A percentile compares a stretch with the other conserved stretches of the same genome.
Evolutionary conservation across 1,139 yeast species (phyloP).

Genomic region (Geotrichum histeridarum): DNA sequence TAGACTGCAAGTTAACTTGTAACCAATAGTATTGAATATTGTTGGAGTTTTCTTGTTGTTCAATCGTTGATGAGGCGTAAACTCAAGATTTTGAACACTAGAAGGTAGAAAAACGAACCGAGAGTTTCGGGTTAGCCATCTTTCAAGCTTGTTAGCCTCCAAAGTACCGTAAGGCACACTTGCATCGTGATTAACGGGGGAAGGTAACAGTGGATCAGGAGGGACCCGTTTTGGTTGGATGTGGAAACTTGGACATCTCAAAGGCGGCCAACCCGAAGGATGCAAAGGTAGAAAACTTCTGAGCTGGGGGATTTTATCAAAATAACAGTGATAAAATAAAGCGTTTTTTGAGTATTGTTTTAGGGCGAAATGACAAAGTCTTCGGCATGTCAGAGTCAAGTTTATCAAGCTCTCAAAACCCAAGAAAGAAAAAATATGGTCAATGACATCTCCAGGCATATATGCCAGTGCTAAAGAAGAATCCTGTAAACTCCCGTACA

Average conservation of each 20-base stretch:
- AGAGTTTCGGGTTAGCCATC: neutral
- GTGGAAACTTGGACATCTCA: slow-evolving; percentile 55
- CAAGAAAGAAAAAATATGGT: neutral
- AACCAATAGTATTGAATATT: neutral
- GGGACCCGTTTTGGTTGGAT: neutral
- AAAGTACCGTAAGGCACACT: slow-evolving; percentile 3
- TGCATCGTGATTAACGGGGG: neutral
- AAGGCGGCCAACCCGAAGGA: slow-evolving; percentile 63
- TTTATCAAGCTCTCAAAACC: neutral
- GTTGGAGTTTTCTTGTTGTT: neutral
- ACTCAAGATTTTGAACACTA: neutral
- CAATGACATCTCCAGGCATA: neutral
- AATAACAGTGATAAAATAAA: slow-evolving; percentile 5
- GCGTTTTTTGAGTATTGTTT: neutral
- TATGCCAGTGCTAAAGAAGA: neutral
- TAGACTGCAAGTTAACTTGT: neutral
- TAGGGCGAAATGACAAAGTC: neutral
- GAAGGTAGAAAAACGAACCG: neutral
- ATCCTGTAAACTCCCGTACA: no score
- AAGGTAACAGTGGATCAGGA: neutral
- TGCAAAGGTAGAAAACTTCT: neutral
- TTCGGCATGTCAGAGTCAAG: slow-evolving; percentile 1
- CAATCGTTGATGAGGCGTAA: slow-evolving; percentile 1
- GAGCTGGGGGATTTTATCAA: neutral
- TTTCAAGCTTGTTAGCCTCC: neutral